A percentile compares a stretch with the other conserved stretches of the same genome.
Evolutionary conservation across 306 rosid genomes (phyloP).

Genomic region (Acmispon strigosus): DNA sequence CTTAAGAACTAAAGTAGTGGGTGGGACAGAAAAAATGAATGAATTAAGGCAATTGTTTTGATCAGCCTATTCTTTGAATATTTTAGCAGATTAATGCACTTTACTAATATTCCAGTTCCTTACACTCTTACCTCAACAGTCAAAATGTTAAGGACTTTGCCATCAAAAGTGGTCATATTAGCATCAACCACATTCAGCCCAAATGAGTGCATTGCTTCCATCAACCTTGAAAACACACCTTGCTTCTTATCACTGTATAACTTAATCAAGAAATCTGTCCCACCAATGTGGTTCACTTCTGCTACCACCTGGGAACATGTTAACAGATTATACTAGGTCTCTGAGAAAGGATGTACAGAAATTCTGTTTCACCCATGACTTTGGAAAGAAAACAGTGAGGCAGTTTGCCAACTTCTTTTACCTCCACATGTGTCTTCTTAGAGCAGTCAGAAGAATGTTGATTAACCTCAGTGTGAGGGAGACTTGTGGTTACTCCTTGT

Average conservation of each 20-base stretch:
- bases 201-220: constrained; percentile 56
- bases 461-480: constrained; percentile 18
- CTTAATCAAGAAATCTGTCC: constrained; percentile 45
- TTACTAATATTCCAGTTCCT: background rate
- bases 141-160: constrained; percentile 39
- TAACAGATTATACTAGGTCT: background rate
- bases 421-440: constrained; percentile 31
- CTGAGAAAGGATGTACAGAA: background rate
- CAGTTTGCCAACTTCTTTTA: constrained; percentile 9
- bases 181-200: constrained; percentile 57
- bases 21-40: background rate
- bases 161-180: constrained; percentile 49
- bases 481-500: constrained; percentile 13
- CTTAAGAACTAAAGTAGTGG: constrained; percentile 8
- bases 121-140: constrained; percentile 57
- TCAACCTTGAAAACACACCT: constrained; percentile 55
- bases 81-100: constrained; percentile 7
- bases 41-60: background rate
- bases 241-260: constrained; percentile 35
- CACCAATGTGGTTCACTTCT: constrained; percentile 55
- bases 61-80: background rate
- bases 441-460: constrained; percentile 22
- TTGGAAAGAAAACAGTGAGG: background rate
- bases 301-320: constrained; percentile 38
- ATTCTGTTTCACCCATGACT: background rate